Conservation (phyloP, 108 stramenopile genomes). For the Chaetoceros tenuissimus region DNA sequence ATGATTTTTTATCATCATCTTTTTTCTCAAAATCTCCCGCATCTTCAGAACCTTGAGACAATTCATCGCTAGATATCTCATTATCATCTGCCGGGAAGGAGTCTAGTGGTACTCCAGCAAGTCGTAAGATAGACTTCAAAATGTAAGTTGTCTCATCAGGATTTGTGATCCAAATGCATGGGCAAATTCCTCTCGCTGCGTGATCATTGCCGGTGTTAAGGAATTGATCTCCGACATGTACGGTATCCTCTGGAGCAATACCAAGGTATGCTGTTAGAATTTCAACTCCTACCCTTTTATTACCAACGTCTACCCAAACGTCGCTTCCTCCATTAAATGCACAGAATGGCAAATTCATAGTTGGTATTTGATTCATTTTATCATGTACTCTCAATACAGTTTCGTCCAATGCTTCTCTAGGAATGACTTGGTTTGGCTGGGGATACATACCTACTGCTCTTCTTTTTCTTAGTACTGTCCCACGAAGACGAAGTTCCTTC, state of each 20-base stretch:
- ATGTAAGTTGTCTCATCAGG: constrained; percentile 89
- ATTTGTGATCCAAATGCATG: constrained; percentile 89
- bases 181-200: constrained; percentile 75
- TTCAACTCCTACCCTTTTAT: constrained; percentile 87
- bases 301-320: constrained; percentile 90
- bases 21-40: constrained; percentile 10
- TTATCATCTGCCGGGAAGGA: constrained; percentile 4
- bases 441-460: constrained; percentile 84
- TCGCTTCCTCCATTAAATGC: constrained; percentile 92
- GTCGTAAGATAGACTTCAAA: constrained; percentile 68
- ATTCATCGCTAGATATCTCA: constrained; percentile 8
- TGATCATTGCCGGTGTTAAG: constrained; percentile 89
- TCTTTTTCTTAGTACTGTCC: constrained; percentile 74
- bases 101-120: constrained; percentile 49
- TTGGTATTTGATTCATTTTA: constrained; percentile 39
- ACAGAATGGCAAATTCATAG: constrained; percentile 64
- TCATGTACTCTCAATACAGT: constrained; percentile 70
- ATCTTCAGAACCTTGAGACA: too few relatives aligned
- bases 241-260: constrained; percentile 49
- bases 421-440: constrained; percentile 38
- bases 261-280: constrained; percentile 73
- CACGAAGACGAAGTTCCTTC: constrained; percentile 60
- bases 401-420: constrained; percentile 86
- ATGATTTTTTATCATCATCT: background rate
- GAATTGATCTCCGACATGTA: constrained; percentile 91